phyloP scores from a whole-genome alignment of 192 early-diverging fungal genomes.

The Coemansia sp. region DNA sequence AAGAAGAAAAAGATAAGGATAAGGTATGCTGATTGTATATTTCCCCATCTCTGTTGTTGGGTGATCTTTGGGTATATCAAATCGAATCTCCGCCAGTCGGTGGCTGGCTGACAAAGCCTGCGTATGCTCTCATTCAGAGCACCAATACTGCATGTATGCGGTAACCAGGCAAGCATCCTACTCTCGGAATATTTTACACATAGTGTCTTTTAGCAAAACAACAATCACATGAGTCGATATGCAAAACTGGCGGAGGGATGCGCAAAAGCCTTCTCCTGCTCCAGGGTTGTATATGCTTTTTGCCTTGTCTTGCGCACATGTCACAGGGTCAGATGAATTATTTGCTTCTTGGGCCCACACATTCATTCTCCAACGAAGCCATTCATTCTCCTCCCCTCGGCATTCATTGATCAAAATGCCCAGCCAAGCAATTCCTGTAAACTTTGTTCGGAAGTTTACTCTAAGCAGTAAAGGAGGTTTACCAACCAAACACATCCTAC shows the following conservation, averaged over 20 bases:
- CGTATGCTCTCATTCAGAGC: background rate
- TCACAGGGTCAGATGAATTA: too few species aligned
- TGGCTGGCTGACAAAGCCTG: background rate
- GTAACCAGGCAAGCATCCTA: background rate
- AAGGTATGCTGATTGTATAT: too few species aligned
- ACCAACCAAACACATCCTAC: too few species aligned
- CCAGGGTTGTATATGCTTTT: background rate
- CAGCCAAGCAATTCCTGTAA: background rate
- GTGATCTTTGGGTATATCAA: background rate
- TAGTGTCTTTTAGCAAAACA: too few species aligned
- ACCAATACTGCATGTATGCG: background rate
- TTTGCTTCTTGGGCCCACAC: too few species aligned
- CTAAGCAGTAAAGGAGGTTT: background rate
- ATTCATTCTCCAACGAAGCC: too few species aligned
- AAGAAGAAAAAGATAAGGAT: background rate
- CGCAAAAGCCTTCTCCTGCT: background rate
- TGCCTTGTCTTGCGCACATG: too few species aligned
- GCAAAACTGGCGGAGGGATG: background rate
- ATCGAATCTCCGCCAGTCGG: background rate
- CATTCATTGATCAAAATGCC: background rate
- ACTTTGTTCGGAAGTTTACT: background rate
- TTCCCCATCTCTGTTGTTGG: too few species aligned
- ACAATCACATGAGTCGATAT: background rate
- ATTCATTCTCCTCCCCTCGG: too few species aligned
- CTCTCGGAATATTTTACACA: background rate